These are phyloP conservation scores for Apiospora sp. DNA, from an alignment of 2,329 filamentous ascomycete genomes.

Conservation along the genomic window DNA sequence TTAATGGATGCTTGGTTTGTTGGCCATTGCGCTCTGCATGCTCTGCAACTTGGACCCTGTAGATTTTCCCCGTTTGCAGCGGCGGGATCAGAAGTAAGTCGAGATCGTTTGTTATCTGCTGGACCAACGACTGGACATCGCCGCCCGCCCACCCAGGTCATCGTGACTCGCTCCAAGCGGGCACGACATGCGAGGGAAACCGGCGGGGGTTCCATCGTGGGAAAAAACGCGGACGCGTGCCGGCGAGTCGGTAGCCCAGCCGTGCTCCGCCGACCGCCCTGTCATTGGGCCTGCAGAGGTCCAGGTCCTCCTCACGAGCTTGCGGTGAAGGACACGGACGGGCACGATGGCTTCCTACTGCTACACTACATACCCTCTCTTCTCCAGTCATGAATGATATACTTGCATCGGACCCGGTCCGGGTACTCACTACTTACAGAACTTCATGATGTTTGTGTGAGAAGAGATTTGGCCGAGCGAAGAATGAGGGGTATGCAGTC, in stretches of 20 bases:
- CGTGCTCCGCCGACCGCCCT: slow-evolving; percentile 11
- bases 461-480: slow-evolving; percentile 4
- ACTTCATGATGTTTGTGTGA: background rate
- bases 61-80: slow-evolving; percentile 19
- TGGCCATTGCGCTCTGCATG: background rate
- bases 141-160: slow-evolving; percentile 5
- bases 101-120: slow-evolving; percentile 7
- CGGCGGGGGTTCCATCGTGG: slow-evolving; percentile 8
- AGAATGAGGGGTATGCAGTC: slow-evolving; percentile 11
- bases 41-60: slow-evolving; percentile 19
- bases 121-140: background rate
- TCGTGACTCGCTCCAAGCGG: slow-evolving; percentile 17
- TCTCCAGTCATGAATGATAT: background rate
- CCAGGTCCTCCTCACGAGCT: slow-evolving; percentile 15
- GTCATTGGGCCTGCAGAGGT: slow-evolving; percentile 1
- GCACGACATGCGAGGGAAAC: slow-evolving; percentile 13
- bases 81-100: background rate
- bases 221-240: slow-evolving; percentile 16
- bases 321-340: slow-evolving; percentile 17
- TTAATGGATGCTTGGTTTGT: slow-evolving; percentile 3
- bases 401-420: slow-evolving; percentile 6
- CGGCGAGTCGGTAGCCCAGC: slow-evolving; percentile 20
- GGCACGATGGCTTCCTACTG: slow-evolving; percentile 13
- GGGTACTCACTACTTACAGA: slow-evolving; percentile 11
- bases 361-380: background rate